Evolutionary conservation across 495 filamentous ascomycete genomes (phyloP).

Genomic region (Cairneyella variabilis): DNA sequence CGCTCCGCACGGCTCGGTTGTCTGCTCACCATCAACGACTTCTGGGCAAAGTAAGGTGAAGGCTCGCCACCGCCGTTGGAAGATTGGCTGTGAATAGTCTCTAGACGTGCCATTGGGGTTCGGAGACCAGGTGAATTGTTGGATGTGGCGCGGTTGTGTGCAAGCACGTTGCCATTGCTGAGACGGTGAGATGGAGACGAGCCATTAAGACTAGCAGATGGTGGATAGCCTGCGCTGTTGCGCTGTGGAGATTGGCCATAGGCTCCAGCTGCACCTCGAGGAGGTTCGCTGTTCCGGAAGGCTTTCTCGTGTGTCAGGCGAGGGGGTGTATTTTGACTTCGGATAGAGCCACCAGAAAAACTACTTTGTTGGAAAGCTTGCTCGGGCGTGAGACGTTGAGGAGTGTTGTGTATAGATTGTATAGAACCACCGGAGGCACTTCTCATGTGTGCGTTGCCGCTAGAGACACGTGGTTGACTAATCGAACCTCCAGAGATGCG

Average conservation of each 20-base stretch:
- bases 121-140: constrained; percentile 38
- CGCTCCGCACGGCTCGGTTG: constrained; percentile 48
- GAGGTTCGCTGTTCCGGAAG: constrained; percentile 17
- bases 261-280: constrained; percentile 21
- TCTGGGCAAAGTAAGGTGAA: constrained; percentile 14
- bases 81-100: constrained; percentile 43
- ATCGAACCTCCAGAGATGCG: constrained; percentile 11
- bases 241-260: constrained; percentile 24
- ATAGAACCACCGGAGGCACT: background rate
- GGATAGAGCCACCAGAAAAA: background rate
- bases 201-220: constrained; percentile 42
- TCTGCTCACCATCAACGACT: constrained; percentile 28
- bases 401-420: constrained; percentile 4
- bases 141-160: constrained; percentile 30
- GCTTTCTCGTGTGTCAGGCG: background rate
- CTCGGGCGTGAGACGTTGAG: constrained; percentile 5
- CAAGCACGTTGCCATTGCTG: constrained; percentile 28
- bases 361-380: background rate
- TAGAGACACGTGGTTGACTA: background rate
- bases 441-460: constrained; percentile 1
- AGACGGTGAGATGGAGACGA: constrained; percentile 40
- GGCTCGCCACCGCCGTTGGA: constrained; percentile 25
- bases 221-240: constrained; percentile 35
- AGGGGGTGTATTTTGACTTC: background rate
- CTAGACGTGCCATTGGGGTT: constrained; percentile 42